These are phyloP conservation scores for Pisolithus tinctorius DNA, from an alignment of 768 basidiomycete species.

Conservation along the genomic window DNA sequence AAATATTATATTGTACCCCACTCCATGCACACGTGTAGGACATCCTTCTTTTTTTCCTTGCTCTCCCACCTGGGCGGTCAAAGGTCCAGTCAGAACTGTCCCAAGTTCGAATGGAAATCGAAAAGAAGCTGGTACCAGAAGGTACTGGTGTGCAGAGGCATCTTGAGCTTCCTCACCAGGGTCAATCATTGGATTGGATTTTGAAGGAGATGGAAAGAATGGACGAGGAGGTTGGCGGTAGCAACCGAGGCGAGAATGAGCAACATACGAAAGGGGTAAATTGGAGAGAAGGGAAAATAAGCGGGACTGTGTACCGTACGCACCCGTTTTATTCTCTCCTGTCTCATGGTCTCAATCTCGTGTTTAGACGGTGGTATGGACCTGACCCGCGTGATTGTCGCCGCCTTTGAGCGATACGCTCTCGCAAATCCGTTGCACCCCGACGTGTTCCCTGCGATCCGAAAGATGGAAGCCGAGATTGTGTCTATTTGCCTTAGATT, in stretches of 20 bases:
- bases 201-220: constrained; percentile 72
- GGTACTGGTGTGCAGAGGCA: constrained; percentile 59
- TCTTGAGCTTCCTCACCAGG: constrained; percentile 56
- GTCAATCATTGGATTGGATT: constrained; percentile 68
- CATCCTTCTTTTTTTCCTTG: constrained; percentile 37
- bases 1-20: not conserved
- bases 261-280: constrained; percentile 20
- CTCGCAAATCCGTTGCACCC: constrained; percentile 91
- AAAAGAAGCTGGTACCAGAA: constrained; percentile 59
- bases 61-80: constrained; percentile 50
- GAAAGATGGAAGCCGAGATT: constrained; percentile 97
- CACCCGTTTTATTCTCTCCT: constrained; percentile 5
- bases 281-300: constrained; percentile 70
- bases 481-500: constrained; percentile 81
- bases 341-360: not conserved
- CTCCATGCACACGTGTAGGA: not conserved
- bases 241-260: constrained; percentile 8
- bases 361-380: constrained; percentile 77
- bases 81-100: constrained; percentile 60
- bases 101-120: constrained; percentile 58
- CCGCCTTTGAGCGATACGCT: constrained; percentile 76
- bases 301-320: constrained; percentile 84
- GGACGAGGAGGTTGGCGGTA: constrained; percentile 48
- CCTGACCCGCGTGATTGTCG: constrained; percentile 66
- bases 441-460: constrained; percentile 84